phyloP scores from a whole-genome alignment of 768 basidiomycete genomes.

The Tylopilus balloui region DNA sequence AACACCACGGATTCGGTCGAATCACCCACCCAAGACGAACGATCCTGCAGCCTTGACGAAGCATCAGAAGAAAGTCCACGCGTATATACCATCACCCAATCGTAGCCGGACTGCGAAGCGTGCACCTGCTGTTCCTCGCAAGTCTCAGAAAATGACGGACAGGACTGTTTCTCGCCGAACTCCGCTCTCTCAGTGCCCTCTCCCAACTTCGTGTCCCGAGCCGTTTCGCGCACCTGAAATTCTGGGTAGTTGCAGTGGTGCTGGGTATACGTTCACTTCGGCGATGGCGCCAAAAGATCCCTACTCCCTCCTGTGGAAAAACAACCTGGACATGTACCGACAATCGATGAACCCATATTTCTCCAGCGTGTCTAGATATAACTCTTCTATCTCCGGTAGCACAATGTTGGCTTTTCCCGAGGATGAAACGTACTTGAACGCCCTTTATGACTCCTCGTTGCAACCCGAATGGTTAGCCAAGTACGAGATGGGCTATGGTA shows the following conservation, averaged over 20 bases:
- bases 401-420: background rate
- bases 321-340: background rate
- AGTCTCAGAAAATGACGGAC: background rate
- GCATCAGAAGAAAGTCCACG: slow-evolving; percentile 23
- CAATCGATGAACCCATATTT: background rate
- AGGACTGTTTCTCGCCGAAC: background rate
- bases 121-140: background rate
- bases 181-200: background rate
- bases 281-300: background rate
- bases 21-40: slow-evolving; percentile 18
- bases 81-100: slow-evolving; percentile 10
- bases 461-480: slow-evolving; percentile 11
- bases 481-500: slow-evolving; percentile 10
- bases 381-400: background rate
- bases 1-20: no score
- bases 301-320: background rate
- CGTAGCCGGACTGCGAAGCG: background rate
- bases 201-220: background rate
- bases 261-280: background rate
- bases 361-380: background rate
- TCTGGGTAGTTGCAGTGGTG: background rate
- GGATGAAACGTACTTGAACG: slow-evolving; percentile 4
- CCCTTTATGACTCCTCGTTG: slow-evolving; percentile 4
- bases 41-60: slow-evolving; percentile 27
- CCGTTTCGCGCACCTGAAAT: background rate